phyloP scores from a whole-genome alignment of 2,329 filamentous ascomycete genomes.

The Apiospora hydei region DNA sequence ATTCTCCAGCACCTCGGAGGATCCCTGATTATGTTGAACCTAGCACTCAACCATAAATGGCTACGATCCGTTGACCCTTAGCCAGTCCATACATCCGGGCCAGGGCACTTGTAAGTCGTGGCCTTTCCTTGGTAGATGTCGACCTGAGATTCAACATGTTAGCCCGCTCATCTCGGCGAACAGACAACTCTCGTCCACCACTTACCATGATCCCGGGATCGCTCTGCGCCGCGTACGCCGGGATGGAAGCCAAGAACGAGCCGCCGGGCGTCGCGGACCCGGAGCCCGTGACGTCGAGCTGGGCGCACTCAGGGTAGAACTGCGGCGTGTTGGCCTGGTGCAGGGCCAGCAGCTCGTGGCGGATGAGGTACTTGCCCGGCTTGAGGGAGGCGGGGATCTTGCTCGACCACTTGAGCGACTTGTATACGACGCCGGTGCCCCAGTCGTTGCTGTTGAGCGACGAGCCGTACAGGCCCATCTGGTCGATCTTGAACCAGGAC shows the following conservation, averaged over 20 bases:
- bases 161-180: constrained; percentile 23
- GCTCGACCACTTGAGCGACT: constrained; percentile 56
- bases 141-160: constrained; percentile 40
- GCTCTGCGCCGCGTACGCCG: constrained; percentile 50
- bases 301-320: constrained; percentile 57
- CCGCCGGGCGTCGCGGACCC: constrained; percentile 52
- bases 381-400: constrained; percentile 57
- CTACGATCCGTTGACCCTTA: constrained; percentile 32
- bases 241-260: constrained; percentile 53
- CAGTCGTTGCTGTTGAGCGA: constrained; percentile 52
- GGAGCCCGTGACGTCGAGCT: constrained; percentile 57
- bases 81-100: constrained; percentile 57
- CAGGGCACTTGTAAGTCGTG: constrained; percentile 55
- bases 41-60: too few relatives aligned
- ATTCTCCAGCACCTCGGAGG: not conserved
- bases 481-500: constrained; percentile 67
- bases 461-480: constrained; percentile 57
- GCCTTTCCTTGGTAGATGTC: constrained; percentile 54
- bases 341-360: constrained; percentile 63
- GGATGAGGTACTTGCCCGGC: constrained; percentile 62
- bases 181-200: not conserved
- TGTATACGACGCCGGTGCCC: constrained; percentile 55
- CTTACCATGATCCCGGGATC: constrained; percentile 57
- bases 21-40: not conserved
- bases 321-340: constrained; percentile 54